Evolutionary conservation across 2,329 filamentous ascomycete species (phyloP).

Genomic region (Cordyceps farinosa): DNA sequence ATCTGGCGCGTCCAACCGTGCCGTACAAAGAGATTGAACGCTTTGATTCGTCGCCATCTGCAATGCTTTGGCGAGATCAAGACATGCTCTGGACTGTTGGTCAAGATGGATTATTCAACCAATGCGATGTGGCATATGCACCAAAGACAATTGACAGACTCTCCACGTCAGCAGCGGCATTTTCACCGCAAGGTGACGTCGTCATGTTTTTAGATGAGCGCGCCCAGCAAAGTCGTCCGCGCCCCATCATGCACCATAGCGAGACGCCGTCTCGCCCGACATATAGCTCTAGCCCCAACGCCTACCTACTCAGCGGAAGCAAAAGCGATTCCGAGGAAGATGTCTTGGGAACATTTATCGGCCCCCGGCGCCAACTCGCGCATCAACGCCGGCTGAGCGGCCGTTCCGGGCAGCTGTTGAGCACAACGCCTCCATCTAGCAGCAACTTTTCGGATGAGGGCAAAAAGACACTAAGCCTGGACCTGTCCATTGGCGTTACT

Average conservation of each 20-base stretch:
- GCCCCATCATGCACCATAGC: conserved; percentile 36
- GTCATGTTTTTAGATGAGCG: conserved; percentile 62
- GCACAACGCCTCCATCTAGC: conserved; percentile 49
- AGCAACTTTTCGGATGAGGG: conserved; percentile 29
- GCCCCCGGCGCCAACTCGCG: conserved; percentile 39
- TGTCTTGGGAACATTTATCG: conserved; percentile 57
- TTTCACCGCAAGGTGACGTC: conserved; percentile 57
- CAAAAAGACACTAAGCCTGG: conserved; percentile 48
- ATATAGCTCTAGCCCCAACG: conserved; percentile 47
- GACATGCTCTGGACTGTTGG: conserved; percentile 65
- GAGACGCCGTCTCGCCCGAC: conserved; percentile 37
- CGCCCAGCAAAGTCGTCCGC: conserved; percentile 40
- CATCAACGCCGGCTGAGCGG: conserved; percentile 43
- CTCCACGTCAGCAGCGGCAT: conserved; percentile 57
- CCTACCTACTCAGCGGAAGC: conserved; percentile 52
- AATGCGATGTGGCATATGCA: conserved; percentile 63
- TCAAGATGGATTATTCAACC: conserved; percentile 58
- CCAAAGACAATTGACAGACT: conserved; percentile 61
- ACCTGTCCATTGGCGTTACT: conserved; percentile 56
- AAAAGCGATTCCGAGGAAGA: conserved; percentile 65
- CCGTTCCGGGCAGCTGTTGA: conserved; percentile 43
- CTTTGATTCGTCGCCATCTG: conserved; percentile 55
- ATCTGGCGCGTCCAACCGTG: conserved; percentile 63
- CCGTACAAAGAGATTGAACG: conserved; percentile 63
- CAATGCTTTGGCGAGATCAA: conserved; percentile 60